These are phyloP conservation scores for Rauvolfia tetraphylla DNA, from an alignment of 257 asterid species.

Conservation along the genomic window DNA sequence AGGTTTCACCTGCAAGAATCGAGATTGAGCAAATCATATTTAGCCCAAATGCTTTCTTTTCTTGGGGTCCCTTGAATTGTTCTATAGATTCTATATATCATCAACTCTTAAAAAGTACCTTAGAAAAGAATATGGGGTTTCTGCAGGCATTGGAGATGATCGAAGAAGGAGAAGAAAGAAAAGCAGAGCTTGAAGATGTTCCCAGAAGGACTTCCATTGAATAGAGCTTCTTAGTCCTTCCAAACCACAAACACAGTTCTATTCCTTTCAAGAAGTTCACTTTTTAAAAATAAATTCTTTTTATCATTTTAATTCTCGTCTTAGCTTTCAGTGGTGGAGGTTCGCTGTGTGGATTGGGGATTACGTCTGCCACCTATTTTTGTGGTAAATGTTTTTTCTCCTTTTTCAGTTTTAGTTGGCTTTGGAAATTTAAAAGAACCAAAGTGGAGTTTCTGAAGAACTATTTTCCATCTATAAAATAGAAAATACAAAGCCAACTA, in stretches of 20 bases:
- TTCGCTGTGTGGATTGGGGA: not conserved
- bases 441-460: too few species aligned
- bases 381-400: not conserved
- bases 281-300: not conserved
- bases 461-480: too few species aligned
- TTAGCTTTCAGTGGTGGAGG: not conserved
- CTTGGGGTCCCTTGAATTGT: conserved; percentile 1
- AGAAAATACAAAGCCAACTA: too few species aligned
- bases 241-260: conserved; percentile 24
- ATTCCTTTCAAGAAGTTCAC: not conserved
- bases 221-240: conserved; percentile 4
- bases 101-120: conserved; percentile 28
- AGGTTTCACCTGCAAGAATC: conserved; percentile 22
- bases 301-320: not conserved
- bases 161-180: conserved; percentile 25
- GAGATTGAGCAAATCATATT: not conserved
- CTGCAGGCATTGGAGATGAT: conserved; percentile 23
- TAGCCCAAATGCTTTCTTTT: conserved; percentile 10
- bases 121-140: conserved; percentile 18
- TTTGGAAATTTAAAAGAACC: not conserved
- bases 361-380: not conserved
- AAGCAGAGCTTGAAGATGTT: conserved; percentile 33
- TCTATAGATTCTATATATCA: not conserved
- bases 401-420: not conserved
- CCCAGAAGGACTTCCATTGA: conserved; percentile 54